A percentile compares a stretch with the other conserved stretches of the same genome.
Evolutionary conservation across 352 stramenopile species (phyloP).

Genomic region (Globisporangium cylindrosporum): DNA sequence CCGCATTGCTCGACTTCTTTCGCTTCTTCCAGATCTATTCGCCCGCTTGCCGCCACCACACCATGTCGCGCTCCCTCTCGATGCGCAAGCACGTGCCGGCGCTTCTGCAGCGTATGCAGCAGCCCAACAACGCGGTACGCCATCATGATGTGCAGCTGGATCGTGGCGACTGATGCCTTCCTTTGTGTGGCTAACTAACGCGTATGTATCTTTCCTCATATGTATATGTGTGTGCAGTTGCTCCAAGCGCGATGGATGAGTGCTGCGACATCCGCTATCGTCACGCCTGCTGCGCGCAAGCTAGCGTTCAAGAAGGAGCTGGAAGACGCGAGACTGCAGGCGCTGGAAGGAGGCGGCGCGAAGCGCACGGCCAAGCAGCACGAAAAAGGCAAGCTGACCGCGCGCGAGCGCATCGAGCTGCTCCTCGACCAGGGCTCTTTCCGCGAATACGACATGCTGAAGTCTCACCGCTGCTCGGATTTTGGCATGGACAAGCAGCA

Average conservation of each 20-base stretch:
- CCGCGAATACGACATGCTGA: constrained; percentile 96
- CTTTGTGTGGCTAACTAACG: not conserved
- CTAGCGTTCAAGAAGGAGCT: constrained; percentile 71
- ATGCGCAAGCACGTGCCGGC: constrained; percentile 9
- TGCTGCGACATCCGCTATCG: constrained; percentile 31
- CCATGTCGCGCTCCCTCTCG: constrained; percentile 10
- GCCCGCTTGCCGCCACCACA: not conserved
- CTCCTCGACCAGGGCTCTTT: constrained; percentile 96
- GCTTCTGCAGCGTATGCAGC: constrained; percentile 14
- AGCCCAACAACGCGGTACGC: constrained; percentile 4
- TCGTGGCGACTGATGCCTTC: not conserved
- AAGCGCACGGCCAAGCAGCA: constrained; percentile 89
- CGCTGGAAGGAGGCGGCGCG: constrained; percentile 23
- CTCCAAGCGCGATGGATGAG: constrained; percentile 41
- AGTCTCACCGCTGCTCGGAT: constrained; percentile 94
- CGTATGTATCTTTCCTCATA: not conserved
- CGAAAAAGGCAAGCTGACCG: constrained; percentile 95
- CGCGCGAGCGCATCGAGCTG: constrained; percentile 93
- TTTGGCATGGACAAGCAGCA: constrained; percentile 96
- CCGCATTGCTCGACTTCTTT: not conserved
- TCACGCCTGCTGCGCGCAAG: constrained; percentile 62
- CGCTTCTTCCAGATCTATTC: not conserved
- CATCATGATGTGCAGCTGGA: not conserved
- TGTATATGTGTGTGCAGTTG: constrained; percentile 4
- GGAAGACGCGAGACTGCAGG: constrained; percentile 60